phyloP scores from a whole-genome alignment of 225 moss, liverwort and hornwort genomes.

The Polytrichum formosum region DNA sequence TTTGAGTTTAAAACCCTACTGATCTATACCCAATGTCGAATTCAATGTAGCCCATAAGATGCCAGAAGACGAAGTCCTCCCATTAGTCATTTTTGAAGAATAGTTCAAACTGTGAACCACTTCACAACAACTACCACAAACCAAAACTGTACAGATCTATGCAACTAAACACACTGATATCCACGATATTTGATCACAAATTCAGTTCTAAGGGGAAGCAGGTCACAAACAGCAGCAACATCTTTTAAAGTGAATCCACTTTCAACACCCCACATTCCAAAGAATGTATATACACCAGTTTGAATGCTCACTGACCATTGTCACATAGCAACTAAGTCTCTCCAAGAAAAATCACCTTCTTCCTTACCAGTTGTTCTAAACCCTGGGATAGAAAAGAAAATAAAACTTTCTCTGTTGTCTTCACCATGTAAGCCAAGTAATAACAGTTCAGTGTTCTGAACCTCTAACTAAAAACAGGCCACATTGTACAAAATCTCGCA shows the following conservation, averaged over 20 bases:
- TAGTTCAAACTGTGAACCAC: no score
- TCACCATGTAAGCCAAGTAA: background rate
- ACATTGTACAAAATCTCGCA: background rate
- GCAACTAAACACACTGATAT: no score
- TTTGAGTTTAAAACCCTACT: no score
- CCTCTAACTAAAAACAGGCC: background rate
- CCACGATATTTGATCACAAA: no score
- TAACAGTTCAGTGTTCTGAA: background rate
- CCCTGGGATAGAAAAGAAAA: background rate
- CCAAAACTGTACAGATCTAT: no score
- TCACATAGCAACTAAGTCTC: background rate
- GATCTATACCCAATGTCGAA: no score
- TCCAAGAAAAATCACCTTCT: background rate
- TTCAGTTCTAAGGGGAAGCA: no score
- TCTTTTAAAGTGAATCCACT: background rate
- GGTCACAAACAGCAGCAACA: no score
- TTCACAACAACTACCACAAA: no score
- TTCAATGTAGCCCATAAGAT: no score
- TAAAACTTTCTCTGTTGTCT: background rate
- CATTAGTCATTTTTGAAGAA: no score
- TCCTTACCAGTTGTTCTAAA: background rate
- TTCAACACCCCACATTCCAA: conserved; percentile 3
- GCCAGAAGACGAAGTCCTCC: no score
- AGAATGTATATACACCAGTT: conserved; percentile 7
- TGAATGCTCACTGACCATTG: background rate